Base-by-base conservation (phyloP, 108 stramenopile genomes). In the Pseudonitzschia pungens region DNA sequence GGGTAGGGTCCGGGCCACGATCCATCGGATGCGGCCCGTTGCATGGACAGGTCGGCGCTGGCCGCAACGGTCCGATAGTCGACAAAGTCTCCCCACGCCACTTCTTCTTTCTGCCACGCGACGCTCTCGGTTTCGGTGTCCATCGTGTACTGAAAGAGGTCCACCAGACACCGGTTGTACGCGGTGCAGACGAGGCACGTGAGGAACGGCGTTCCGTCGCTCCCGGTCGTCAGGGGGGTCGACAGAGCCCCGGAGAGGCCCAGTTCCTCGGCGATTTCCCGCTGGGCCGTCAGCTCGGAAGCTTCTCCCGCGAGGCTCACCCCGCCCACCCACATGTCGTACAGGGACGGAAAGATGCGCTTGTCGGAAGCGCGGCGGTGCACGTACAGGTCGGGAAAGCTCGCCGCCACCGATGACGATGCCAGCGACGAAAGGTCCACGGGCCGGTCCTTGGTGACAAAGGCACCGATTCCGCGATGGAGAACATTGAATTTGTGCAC, bases 271-370 rank as follows among this genome's bases (percentile, higher is more conserved):
- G 82, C 83, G 21, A 93, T 85, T 74, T 93, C 92, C 51, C 92
- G 75, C 29, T 76, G 74, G 0, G 89, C 92, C 31, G 92, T 90
- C 15, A 71, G 21, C 4, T 75, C 43, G n/a, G 87, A 22, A 41
- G 75, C 70, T 78, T 93, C 89, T 11, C 80, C 84, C 16, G 83
- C 72, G 26, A 75, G 43, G 0, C 86, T 84, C 2, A 93, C 81
- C 11, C 92, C 92, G n/a, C 92, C 92, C 0, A 93, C 88, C 74
- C 90, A 93, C 92, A 93, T 93, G 51, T 93, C 92, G 62, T 90
- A 93, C 18, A 93, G 67, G 15, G 81, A 81, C 15, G 92, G 92
- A 71, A 93, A 93, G 44, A 93, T 89, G 16, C 86, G 83, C 70
- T 93, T 93, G 15, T 78, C 78, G n/a, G 66, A 66, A 1, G 86